Percentiles rank a stretch among this genome's conserved stretches.
These are phyloP conservation scores for Staphylotrichum longicolle DNA, from an alignment of 495 filamentous ascomycete genomes.

Conservation along the genomic window DNA sequence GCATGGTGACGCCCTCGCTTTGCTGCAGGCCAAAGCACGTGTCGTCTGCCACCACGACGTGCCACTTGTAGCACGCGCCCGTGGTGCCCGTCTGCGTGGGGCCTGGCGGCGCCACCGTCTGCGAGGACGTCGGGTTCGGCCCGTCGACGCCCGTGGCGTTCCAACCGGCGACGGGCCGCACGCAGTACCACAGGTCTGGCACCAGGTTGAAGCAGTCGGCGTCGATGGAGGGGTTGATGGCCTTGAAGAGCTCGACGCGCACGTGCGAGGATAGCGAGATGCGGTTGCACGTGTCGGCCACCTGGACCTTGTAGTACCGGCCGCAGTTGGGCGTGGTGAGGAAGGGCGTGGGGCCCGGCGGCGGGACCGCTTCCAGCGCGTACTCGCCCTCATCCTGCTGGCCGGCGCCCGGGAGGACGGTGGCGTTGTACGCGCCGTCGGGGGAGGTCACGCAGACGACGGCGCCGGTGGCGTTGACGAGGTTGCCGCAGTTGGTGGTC, in stretches of 20 bases:
- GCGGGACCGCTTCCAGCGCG: neutral
- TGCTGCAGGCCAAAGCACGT: neutral
- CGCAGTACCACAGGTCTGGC: constrained; percentile 5
- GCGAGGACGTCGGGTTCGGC: neutral
- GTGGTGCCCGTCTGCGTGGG: constrained; percentile 3
- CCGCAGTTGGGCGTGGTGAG: neutral
- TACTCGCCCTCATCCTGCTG: neutral
- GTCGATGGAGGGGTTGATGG: constrained; percentile 7
- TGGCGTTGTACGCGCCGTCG: neutral
- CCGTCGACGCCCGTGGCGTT: neutral
- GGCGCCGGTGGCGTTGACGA: neutral
- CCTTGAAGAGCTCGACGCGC: neutral
- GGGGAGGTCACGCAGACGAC: constrained; percentile 1
- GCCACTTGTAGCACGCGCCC: neutral
- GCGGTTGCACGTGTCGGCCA: constrained; percentile 7
- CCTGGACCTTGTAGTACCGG: constrained; percentile 2
- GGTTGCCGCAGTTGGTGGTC: neutral
- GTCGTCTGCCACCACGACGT: neutral
- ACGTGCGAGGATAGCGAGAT: neutral
- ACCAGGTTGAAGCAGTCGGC: constrained; percentile 1
- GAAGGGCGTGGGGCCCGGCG: neutral
- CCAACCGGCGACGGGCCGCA: neutral
- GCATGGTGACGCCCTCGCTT: constrained; percentile 1
- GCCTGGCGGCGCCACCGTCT: neutral
- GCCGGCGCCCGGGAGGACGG: neutral